Conservation (phyloP, 108 stramenopile genomes). For the Stephanodiscus triporus region DNA sequence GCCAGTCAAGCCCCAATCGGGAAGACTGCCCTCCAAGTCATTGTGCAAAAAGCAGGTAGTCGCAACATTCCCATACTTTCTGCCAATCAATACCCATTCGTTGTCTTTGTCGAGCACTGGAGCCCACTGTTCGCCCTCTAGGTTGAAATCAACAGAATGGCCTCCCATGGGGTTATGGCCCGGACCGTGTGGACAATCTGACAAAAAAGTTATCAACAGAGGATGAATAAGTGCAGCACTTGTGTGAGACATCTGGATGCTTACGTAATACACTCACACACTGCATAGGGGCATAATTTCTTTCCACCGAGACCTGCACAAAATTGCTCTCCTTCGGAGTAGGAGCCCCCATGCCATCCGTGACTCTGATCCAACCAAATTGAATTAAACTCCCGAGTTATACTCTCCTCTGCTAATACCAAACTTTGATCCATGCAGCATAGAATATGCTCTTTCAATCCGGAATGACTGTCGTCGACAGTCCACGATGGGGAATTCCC, state of each 20-base stretch:
- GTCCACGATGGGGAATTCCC: slow-evolving; percentile 12
- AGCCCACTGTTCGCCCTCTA: slow-evolving; percentile 26
- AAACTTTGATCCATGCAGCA: slow-evolving; percentile 21
- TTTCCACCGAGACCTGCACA: slow-evolving; percentile 17
- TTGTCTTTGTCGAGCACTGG: background rate
- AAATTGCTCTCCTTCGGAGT: slow-evolving; percentile 26
- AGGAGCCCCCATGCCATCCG: slow-evolving; percentile 37
- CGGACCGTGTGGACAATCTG: slow-evolving; percentile 29
- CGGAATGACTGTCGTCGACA: slow-evolving; percentile 9
- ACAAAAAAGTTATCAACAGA: background rate
- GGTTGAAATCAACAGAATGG: slow-evolving; percentile 27
- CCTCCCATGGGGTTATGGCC: slow-evolving; percentile 14
- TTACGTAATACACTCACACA: background rate
- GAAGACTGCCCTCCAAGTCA: background rate
- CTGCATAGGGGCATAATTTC: slow-evolving; percentile 39
- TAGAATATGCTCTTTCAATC: slow-evolving; percentile 33
- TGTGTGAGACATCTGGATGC: background rate
- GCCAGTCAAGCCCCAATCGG: slow-evolving; percentile 2
- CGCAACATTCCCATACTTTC: background rate
- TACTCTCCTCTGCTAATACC: background rate
- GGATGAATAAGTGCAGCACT: background rate
- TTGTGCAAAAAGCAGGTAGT: background rate
- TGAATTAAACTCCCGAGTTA: slow-evolving; percentile 2
- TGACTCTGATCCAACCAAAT: slow-evolving; percentile 39
- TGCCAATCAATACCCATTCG: background rate